phyloP scores from a whole-genome alignment of 495 filamentous ascomycete species.

The Margaritispora aquatica region DNA sequence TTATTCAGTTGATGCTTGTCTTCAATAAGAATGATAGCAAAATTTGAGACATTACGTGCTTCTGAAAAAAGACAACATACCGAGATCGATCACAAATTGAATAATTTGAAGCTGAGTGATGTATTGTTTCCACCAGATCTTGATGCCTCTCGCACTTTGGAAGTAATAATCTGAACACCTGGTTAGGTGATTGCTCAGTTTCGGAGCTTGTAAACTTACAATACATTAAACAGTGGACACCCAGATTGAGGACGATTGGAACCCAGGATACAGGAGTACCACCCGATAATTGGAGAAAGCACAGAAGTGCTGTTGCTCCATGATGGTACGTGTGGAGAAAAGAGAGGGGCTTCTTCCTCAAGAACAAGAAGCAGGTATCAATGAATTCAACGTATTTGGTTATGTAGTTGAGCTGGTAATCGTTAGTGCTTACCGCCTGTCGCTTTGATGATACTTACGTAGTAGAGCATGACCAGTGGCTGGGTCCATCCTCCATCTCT shows the following conservation, averaged over 20 bases:
- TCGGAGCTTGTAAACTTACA: neutral
- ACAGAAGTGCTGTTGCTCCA: neutral
- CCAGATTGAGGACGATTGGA: neutral
- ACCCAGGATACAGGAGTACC: neutral
- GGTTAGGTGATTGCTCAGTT: neutral
- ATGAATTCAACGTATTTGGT: slow-evolving; percentile 2
- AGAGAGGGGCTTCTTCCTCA: neutral
- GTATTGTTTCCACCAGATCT: slow-evolving; percentile 2
- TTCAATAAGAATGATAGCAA: neutral
- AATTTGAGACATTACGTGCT: too few relatives aligned
- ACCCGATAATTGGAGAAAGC: neutral
- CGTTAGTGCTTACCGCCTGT: neutral
- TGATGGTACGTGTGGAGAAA: slow-evolving; percentile 2
- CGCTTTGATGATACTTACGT: neutral
- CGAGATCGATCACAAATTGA: slow-evolving; percentile 3
- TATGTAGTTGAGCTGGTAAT: neutral
- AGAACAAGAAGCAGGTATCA: neutral
- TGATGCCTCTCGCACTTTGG: neutral
- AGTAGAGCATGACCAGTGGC: neutral
- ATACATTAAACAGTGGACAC: neutral
- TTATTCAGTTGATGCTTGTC: neutral
- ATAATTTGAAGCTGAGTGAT: neutral
- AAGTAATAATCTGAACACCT: neutral
- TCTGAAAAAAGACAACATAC: neutral
- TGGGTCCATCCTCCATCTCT: neutral